A percentile compares a stretch with the other conserved stretches of the same genome.
These are phyloP conservation scores for Ogataea siamensis DNA, from an alignment of 805 yeast genomes.

Conservation along the genomic window DNA sequence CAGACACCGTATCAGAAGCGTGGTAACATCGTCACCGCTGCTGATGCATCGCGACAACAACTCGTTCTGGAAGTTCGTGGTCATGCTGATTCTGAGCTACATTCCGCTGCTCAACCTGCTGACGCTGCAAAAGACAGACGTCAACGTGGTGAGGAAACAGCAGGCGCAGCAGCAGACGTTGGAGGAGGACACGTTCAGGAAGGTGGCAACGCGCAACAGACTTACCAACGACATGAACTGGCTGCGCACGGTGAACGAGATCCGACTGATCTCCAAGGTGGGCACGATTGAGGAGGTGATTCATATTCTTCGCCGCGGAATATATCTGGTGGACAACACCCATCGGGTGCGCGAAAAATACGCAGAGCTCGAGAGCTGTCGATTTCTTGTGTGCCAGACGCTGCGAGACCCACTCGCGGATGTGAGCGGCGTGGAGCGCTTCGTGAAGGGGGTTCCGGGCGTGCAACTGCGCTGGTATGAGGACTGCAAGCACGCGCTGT, in stretches of 20 bases:
- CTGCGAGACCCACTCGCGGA: slow-evolving; percentile 11
- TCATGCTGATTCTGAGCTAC: slow-evolving; percentile 10
- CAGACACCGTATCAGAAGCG: slow-evolving; percentile 6
- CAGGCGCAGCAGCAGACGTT: slow-evolving; percentile 4
- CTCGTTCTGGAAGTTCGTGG: slow-evolving; percentile 5
- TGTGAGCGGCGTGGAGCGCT: slow-evolving; percentile 4
- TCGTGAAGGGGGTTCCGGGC: slow-evolving; percentile 1
- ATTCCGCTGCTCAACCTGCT: slow-evolving; percentile 9
- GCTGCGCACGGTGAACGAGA: slow-evolving; percentile 10
- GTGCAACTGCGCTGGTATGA: slow-evolving; percentile 7
- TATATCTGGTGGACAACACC: slow-evolving; percentile 1
- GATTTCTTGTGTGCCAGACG: slow-evolving; percentile 12
- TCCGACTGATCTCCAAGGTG: slow-evolving; percentile 10
- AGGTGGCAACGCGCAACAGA: slow-evolving; percentile 8
- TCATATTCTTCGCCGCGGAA: slow-evolving; percentile 10
- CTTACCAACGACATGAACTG: slow-evolving; percentile 10
- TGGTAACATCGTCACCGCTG: slow-evolving; percentile 9
- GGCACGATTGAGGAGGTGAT: slow-evolving; percentile 13
- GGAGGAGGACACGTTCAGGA: slow-evolving; percentile 2
- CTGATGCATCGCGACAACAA: slow-evolving; percentile 10
- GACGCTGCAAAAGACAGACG: slow-evolving; percentile 9
- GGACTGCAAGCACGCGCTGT: slow-evolving; percentile 12
- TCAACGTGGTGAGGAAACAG: slow-evolving; percentile 4
- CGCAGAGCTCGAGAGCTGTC: slow-evolving; percentile 1
- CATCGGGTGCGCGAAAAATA: background rate